Conservation (phyloP, 1,284 basidiomycete genomes). For the Cryptococcus sp. region DNA sequence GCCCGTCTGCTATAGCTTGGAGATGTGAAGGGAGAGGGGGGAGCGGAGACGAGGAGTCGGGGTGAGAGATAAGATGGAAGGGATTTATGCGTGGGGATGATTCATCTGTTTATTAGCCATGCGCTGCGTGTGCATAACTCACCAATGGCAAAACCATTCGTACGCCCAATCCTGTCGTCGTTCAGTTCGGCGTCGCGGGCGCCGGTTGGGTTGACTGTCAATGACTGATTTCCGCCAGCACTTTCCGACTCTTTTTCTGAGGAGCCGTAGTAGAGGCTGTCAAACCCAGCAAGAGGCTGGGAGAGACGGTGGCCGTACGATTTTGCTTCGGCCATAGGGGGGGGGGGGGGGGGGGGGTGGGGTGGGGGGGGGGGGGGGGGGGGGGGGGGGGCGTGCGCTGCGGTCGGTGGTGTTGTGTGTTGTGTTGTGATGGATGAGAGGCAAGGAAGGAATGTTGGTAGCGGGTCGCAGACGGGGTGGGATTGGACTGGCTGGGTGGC, state of each 20-base stretch:
- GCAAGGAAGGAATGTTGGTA: too few relatives aligned
- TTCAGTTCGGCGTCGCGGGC: background rate
- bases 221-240: too few relatives aligned
- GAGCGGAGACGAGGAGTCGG: slow-evolving; percentile 16
- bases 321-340: background rate
- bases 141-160: slow-evolving; percentile 10
- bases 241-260: too few relatives aligned
- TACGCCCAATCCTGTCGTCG: slow-evolving; percentile 5
- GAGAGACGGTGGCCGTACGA: background rate
- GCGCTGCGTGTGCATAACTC: slow-evolving; percentile 1
- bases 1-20: slow-evolving; percentile 17
- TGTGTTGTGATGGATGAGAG: too few relatives aligned
- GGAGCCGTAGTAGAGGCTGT: too few relatives aligned
- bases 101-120: slow-evolving; percentile 7
- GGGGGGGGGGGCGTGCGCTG: background rate
- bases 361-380: background rate
- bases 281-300: background rate
- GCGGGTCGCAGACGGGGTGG: too few relatives aligned
- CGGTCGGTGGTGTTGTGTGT: background rate
- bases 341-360: background rate
- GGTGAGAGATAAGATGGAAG: slow-evolving; percentile 36
- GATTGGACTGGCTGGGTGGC: too few relatives aligned
- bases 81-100: slow-evolving; percentile 34
- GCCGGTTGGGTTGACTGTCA: too few relatives aligned
- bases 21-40: slow-evolving; percentile 29